These are phyloP conservation scores for Penicillium bialowiezense DNA, from an alignment of 495 filamentous ascomycete species.

Conservation along the genomic window DNA sequence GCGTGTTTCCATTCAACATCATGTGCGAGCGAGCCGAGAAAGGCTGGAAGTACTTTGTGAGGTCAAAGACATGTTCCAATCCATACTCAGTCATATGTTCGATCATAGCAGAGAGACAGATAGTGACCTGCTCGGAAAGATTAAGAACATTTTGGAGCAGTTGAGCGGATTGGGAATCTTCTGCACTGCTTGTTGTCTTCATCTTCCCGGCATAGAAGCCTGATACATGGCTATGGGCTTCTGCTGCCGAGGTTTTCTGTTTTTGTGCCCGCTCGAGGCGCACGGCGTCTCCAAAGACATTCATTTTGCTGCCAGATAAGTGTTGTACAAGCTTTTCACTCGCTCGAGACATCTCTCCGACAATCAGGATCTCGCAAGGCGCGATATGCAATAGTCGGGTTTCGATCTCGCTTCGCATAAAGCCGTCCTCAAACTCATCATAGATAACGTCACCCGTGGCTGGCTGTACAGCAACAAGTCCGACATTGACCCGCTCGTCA, in stretches of 20 bases:
- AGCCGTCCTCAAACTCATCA: conserved; percentile 95
- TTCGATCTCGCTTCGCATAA: conserved; percentile 97
- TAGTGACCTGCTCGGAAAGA: conserved; percentile 79
- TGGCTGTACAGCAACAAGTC: conserved; percentile 92
- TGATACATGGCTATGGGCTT: conserved; percentile 84
- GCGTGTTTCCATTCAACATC: conserved; percentile 92
- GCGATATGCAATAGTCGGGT: conserved; percentile 91
- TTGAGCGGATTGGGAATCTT: conserved; percentile 48
- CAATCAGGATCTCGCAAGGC: conserved; percentile 93
- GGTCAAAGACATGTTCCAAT: conserved; percentile 90
- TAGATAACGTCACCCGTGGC: conserved; percentile 95
- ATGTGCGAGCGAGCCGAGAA: conserved; percentile 95
- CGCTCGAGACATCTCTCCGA: conserved; percentile 86
- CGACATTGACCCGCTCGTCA: conserved; percentile 91
- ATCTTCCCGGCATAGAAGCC: conserved; percentile 92
- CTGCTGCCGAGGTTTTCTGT: conserved; percentile 76
- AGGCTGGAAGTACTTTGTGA: conserved; percentile 96
- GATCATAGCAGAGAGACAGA: conserved; percentile 97
- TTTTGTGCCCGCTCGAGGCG: conserved; percentile 75
- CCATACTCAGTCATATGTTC: conserved; percentile 90
- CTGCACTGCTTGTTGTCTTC: conserved; percentile 52
- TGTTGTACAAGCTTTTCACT: conserved; percentile 92
- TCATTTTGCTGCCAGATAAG: conserved; percentile 82
- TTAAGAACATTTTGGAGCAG: conserved; percentile 84
- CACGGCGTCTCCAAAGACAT: conserved; percentile 88